Evolutionary conservation across 805 yeast species (phyloP), one percentile per base, ranked within the genome.

Genomic region (Henningerozyma blattae): DNA sequence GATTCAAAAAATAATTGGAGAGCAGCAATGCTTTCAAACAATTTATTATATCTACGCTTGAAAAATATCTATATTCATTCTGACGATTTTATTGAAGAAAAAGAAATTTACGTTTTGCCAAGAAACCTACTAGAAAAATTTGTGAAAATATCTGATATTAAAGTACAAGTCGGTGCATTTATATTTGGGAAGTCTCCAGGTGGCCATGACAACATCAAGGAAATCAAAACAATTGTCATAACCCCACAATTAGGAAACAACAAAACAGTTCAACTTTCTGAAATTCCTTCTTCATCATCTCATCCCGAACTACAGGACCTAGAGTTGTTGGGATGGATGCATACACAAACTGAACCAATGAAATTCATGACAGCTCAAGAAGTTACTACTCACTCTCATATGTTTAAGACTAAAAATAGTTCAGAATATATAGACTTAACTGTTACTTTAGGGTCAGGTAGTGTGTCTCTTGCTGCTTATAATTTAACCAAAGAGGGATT

Each of bases 301-400:
- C 35, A 41, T 17, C 58, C 60, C 15, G 61, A 59, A 30, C 45
- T 70, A 9, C 62, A 65, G n/a, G 80, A 72, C 2, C 54, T 84
- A 24, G 87, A 85, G 47, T 70, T 91, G 4, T 56, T 91, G 14
- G 98, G 98, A 1, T 83, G 95, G 94, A 70, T 91, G n/a, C 96
- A 89, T 52, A 83, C 96, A 0, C 85, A 79, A 52, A 67, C 79
- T 1, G 72, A 70, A 15, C 94, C 82, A 26, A 43, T 67, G 5
- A 69, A 70, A 32, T 63, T 66, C 33, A 68, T 87, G 61, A 62
- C 80, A 5, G 75, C 95, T 0, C 58, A 67, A 24, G 96, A 89
- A 43, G 71, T 84, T 13, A 67, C 80, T 2, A 68, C 74, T 0
- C 80, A 76, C 35, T 41, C 65, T 5, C 50, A 62, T 18, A 38